phyloP scores from a whole-genome alignment of 1,139 yeast genomes.

The Torulaspora pretoriensis region DNA sequence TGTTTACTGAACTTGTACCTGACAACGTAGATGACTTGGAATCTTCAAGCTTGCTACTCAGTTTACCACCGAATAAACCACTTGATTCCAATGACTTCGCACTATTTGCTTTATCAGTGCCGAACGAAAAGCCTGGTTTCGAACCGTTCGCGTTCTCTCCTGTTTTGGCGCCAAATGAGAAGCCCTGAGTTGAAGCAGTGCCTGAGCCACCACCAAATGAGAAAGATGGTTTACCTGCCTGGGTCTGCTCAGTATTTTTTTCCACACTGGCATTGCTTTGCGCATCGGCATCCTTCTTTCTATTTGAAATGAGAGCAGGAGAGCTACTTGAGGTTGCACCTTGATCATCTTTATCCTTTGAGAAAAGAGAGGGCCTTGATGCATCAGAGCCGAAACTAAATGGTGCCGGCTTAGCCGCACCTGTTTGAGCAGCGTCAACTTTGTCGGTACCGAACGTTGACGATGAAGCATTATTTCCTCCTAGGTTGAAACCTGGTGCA shows the following conservation, averaged over 20 bases:
- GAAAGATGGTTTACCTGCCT: background rate
- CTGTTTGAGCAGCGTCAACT: background rate
- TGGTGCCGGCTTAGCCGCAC: background rate
- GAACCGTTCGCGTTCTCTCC: background rate
- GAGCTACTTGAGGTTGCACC: conserved; percentile 15
- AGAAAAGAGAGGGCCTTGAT: background rate
- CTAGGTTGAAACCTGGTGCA: conserved; percentile 6
- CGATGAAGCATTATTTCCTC: background rate
- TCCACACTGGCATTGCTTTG: background rate
- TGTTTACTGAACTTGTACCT: background rate
- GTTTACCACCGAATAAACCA: background rate
- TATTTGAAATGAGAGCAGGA: background rate
- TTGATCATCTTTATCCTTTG: background rate
- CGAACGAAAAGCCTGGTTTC: conserved; percentile 21
- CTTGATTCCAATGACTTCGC: background rate
- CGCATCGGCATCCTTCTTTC: conserved; percentile 1
- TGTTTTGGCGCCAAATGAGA: conserved; percentile 11
- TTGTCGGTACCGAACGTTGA: background rate
- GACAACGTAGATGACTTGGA: background rate
- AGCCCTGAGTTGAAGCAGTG: conserved; percentile 1
- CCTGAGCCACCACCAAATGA: background rate
- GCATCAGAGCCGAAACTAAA: background rate
- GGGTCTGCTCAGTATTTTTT: background rate
- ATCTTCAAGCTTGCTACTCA: background rate
- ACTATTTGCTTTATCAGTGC: conserved; percentile 15